Evolutionary conservation across 2,329 filamentous ascomycete genomes (phyloP), one percentile per base, ranked within the genome.

Genomic region (Colletotrichum orbiculare): DNA sequence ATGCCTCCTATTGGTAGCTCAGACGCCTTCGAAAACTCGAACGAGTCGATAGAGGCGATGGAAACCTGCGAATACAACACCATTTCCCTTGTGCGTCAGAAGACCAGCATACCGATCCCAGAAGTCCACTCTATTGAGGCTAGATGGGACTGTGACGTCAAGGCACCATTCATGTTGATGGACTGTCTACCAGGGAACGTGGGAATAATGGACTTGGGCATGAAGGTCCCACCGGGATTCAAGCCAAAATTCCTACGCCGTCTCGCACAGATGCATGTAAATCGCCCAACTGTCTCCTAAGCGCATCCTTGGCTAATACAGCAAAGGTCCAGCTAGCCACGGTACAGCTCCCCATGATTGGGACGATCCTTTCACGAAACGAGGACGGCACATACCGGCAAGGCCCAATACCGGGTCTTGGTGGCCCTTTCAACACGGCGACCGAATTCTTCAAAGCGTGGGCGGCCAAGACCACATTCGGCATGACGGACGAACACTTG

Each of bases 151-250:
- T 13, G 33, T 43, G 8, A 41, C 46, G 39, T 50, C 2, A 42
- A 17, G 38, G 55, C 46, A 59, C 38, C 35, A 35, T 59, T 59
- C 7, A 49, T 59, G 38, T 50, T 50, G 11, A 59, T 59, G 15
- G 55, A 59, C 13, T 59, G 15, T 39, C 47, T 59, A 42, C 39
- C 15, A 42, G 55, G 55, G 17, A 59, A 43, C 39, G 25, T 59
- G 6, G 55, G 38, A 59, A 52, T 50, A 59, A 52, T 50, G 15
- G 55, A 59, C 38, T 42, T 50, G 13, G 55, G 55, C 38, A 50
- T 49, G 25, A 43, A 17, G 25, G 45, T 55, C 9, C 53, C 11
- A n/a, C 53, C 13, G 12, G 38, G n/a, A 42, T 46, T 46, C 12
- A 55, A 46, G 34, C 42, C 9, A 13, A 38, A n/a, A 12, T 55